phyloP scores from a whole-genome alignment of 192 early-diverging fungal species.

The Chytriomyces confervae region DNA sequence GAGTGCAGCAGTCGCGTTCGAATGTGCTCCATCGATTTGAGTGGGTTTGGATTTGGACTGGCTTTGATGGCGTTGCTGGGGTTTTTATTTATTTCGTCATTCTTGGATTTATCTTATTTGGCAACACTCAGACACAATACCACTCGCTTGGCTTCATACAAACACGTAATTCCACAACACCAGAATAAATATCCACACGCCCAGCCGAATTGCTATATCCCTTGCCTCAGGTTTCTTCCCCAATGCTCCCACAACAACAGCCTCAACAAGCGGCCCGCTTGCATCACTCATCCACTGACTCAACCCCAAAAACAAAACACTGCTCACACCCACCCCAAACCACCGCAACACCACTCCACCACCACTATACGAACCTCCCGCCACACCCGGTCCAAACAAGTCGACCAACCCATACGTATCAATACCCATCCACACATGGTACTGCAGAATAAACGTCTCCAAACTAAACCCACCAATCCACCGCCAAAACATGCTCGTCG shows the following conservation, averaged over 20 bases:
- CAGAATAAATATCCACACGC: neutral
- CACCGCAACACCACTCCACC: conserved; percentile 1
- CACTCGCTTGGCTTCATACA: too few species aligned
- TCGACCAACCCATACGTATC: conserved; percentile 77
- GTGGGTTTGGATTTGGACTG: too few species aligned
- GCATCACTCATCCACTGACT: conserved; percentile 19
- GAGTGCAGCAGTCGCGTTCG: neutral
- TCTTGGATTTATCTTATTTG: too few species aligned
- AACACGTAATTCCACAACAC: conserved; percentile 1
- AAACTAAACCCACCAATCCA: conserved; percentile 70
- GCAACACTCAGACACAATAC: too few species aligned
- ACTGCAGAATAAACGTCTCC: conserved; percentile 81
- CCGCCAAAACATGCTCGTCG: conserved; percentile 58
- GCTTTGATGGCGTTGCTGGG: too few species aligned
- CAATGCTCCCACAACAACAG: conserved; percentile 22
- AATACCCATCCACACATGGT: conserved; percentile 76
- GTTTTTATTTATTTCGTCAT: too few species aligned
- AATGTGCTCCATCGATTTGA: neutral
- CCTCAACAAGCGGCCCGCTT: conserved; percentile 22
- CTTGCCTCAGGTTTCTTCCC: conserved; percentile 1
- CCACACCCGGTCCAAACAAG: conserved; percentile 49
- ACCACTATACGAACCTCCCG: conserved; percentile 13
- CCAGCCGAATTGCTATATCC: neutral
- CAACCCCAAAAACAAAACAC: conserved; percentile 24
- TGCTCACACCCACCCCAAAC: conserved; percentile 12